phyloP scores from a whole-genome alignment of 768 basidiomycete species.

The Termitomyces sp. region DNA sequence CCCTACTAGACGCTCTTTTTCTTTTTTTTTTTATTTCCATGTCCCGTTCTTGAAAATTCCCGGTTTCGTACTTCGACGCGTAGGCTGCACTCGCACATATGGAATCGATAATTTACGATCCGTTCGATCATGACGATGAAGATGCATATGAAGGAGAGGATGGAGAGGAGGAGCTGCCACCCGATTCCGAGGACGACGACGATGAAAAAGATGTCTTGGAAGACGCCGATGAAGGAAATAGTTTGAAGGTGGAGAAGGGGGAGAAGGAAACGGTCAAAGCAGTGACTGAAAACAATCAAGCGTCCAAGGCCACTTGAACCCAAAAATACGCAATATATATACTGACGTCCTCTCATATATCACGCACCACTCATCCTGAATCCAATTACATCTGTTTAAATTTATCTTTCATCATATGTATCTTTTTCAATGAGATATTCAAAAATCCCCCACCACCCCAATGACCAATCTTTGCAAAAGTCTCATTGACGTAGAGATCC shows the following conservation, averaged over 20 bases:
- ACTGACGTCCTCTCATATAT: background rate
- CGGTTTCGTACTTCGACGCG: background rate
- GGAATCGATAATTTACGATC: conserved; percentile 74
- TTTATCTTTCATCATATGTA: background rate
- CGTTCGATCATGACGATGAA: conserved; percentile 16
- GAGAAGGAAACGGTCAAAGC: background rate
- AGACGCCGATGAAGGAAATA: conserved; percentile 2
- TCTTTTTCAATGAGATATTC: background rate
- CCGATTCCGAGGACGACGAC: background rate
- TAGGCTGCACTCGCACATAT: conserved; percentile 80
- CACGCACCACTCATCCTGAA: background rate
- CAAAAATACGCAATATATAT: background rate
- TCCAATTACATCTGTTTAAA: background rate
- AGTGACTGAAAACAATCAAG: background rate
- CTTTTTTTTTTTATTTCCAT: conserved; percentile 9
- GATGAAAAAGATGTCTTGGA: background rate
- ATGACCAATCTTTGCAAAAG: background rate
- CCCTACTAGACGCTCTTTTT: conserved; percentile 69
- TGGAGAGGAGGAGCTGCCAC: conserved; percentile 4
- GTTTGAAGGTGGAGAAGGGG: background rate
- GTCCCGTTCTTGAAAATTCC: background rate
- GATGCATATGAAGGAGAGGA: background rate
- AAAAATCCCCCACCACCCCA: background rate
- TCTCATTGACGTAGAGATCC: background rate
- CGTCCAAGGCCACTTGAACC: background rate